phyloP scores from a whole-genome alignment of 257 asterid species.

The Petunia secreta region DNA sequence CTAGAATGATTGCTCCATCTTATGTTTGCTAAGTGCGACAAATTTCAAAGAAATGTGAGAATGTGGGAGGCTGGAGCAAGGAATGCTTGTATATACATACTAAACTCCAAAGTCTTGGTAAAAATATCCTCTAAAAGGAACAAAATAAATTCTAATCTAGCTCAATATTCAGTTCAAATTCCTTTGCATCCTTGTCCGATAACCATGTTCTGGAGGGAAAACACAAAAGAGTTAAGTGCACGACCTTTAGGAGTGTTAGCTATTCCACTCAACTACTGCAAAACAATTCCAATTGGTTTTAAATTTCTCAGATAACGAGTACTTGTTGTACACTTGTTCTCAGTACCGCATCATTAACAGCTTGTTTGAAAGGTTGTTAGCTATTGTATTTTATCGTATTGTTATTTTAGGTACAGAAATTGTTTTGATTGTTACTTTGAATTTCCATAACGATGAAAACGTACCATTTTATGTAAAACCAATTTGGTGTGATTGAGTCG shows the following conservation, averaged over 20 bases:
- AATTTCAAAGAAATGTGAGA: neutral
- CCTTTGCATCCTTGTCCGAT: neutral
- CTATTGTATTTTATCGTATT: too few relatives aligned
- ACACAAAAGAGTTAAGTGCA: neutral
- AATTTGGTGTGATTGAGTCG: too few relatives aligned
- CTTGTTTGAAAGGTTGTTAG: too few relatives aligned
- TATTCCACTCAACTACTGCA: neutral
- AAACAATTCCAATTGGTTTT: neutral
- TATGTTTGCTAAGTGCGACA: neutral
- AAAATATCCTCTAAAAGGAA: neutral
- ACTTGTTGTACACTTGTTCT: too few relatives aligned
- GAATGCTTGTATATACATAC: neutral
- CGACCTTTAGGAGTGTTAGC: neutral
- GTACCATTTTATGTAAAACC: too few relatives aligned
- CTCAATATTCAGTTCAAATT: neutral
- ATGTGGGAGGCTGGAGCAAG: neutral
- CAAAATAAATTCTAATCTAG: neutral
- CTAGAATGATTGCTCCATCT: neutral
- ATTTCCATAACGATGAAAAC: too few relatives aligned
- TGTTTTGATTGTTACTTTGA: too few relatives aligned
- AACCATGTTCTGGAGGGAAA: neutral
- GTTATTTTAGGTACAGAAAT: too few relatives aligned
- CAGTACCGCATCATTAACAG: too few relatives aligned
- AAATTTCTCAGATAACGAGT: neutral
- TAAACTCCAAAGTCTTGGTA: neutral